Evolutionary conservation across 2,329 filamentous ascomycete genomes (phyloP).

Genomic region (Fusarium pseudocircinatum): DNA sequence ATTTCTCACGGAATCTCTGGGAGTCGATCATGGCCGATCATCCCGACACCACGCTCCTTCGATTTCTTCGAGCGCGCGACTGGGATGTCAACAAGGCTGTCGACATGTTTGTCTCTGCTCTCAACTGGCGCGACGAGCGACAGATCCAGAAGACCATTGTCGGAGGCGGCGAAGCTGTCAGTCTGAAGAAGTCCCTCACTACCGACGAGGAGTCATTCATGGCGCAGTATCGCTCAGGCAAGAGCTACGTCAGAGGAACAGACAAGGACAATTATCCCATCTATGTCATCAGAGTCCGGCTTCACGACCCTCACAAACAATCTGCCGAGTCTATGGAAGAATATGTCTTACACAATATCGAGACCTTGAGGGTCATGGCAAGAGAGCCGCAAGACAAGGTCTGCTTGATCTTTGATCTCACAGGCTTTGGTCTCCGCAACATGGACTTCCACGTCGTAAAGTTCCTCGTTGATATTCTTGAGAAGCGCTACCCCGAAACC

Average conservation of each 20-base stretch:
- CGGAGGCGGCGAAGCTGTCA: constrained; percentile 47
- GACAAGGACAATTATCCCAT: constrained; percentile 50
- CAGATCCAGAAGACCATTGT: constrained; percentile 48
- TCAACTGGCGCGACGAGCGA: constrained; percentile 51
- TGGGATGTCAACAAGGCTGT: constrained; percentile 53
- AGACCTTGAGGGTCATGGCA: constrained; percentile 47
- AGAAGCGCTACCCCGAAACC: constrained; percentile 81
- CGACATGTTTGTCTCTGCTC: constrained; percentile 50
- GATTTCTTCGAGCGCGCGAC: constrained; percentile 53
- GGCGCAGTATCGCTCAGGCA: constrained; percentile 50
- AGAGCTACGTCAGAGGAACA: constrained; percentile 50
- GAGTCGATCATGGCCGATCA: constrained; percentile 42
- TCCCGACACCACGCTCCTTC: constrained; percentile 52
- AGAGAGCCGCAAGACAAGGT: constrained; percentile 31
- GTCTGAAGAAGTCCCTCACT: constrained; percentile 32
- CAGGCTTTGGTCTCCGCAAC: constrained; percentile 74
- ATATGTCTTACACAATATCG: constrained; percentile 53
- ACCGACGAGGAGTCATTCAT: constrained; percentile 49
- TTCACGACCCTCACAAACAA: constrained; percentile 45
- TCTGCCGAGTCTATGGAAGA: constrained; percentile 48
- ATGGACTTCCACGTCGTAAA: constrained; percentile 82
- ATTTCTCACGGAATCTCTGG: constrained; percentile 25
- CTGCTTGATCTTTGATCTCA: constrained; percentile 75
- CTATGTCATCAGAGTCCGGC: constrained; percentile 47
- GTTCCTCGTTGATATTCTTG: constrained; percentile 82